phyloP scores from a whole-genome alignment of 139 green algal genomes.

The Chlorella sorokiniana region DNA sequence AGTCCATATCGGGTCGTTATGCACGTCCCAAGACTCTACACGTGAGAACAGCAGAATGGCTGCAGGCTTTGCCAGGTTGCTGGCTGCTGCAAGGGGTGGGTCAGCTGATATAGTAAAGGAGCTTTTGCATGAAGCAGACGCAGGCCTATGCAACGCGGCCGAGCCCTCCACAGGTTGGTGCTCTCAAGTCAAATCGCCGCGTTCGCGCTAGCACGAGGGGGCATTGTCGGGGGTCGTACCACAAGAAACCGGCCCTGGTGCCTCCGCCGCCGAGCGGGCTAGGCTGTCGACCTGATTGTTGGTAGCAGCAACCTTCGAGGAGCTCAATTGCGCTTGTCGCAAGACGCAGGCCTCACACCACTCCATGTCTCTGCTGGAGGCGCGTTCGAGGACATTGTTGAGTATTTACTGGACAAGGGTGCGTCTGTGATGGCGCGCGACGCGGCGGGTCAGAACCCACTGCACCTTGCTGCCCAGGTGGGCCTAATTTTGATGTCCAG shows the following conservation, averaged over 20 bases:
- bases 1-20: too few relatives aligned
- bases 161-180: background rate
- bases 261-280: too few relatives aligned
- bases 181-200: slow-evolving; percentile 13
- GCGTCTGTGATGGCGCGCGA: slow-evolving; percentile 16
- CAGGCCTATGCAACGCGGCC: background rate
- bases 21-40: too few relatives aligned
- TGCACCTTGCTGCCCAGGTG: slow-evolving; percentile 61
- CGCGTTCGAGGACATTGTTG: slow-evolving; percentile 66
- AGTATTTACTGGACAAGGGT: slow-evolving; percentile 51
- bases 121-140: background rate
- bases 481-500: background rate
- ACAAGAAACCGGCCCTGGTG: too few relatives aligned
- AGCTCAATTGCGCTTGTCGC: background rate
- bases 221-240: too few relatives aligned
- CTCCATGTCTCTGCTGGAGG: slow-evolving; percentile 68
- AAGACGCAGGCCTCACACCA: slow-evolving; percentile 46
- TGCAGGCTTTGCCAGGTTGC: background rate
- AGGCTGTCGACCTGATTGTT: too few relatives aligned
- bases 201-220: too few relatives aligned
- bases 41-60: background rate
- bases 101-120: background rate
- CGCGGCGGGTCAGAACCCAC: slow-evolving; percentile 37
- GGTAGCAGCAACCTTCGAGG: too few relatives aligned
- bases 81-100: background rate